Evolutionary conservation across 495 filamentous ascomycete species (phyloP).

Genomic region (Hypoxylon lienhwacheense): DNA sequence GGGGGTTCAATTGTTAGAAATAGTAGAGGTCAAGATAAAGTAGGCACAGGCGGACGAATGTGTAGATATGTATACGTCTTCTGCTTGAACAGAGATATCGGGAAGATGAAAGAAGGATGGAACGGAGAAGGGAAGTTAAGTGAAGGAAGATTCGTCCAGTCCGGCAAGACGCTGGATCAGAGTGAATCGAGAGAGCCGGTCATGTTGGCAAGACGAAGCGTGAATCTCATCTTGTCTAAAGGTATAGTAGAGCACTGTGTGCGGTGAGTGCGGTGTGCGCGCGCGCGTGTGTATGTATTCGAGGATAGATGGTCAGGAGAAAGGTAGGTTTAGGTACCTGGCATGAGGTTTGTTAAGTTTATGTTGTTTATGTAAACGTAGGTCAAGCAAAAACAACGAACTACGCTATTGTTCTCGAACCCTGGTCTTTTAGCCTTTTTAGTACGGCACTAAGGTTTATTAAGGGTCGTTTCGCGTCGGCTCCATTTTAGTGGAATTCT

Average conservation of each 20-base stretch:
- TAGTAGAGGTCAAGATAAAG: no score
- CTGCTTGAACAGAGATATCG: background rate
- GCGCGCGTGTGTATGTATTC: background rate
- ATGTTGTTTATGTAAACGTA: background rate
- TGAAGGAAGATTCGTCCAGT: slow-evolving; percentile 5
- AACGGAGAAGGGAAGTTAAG: background rate
- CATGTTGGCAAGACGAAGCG: slow-evolving; percentile 24
- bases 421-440: slow-evolving; percentile 17
- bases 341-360: background rate
- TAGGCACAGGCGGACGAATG: no score
- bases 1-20: background rate
- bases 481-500: background rate
- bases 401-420: slow-evolving; percentile 18
- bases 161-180: slow-evolving; percentile 25
- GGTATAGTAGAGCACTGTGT: background rate
- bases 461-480: no score
- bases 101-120: no score
- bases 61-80: no score
- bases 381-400: slow-evolving; percentile 1
- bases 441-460: no score
- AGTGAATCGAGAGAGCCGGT: slow-evolving; percentile 22
- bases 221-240: slow-evolving; percentile 18
- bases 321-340: background rate
- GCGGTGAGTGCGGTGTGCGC: background rate
- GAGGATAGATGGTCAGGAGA: background rate